A percentile compares a stretch with the other conserved stretches of the same genome.
Evolutionary conservation across 2,329 filamentous ascomycete species (phyloP).

Genomic region (Penicillium occitanis): DNA sequence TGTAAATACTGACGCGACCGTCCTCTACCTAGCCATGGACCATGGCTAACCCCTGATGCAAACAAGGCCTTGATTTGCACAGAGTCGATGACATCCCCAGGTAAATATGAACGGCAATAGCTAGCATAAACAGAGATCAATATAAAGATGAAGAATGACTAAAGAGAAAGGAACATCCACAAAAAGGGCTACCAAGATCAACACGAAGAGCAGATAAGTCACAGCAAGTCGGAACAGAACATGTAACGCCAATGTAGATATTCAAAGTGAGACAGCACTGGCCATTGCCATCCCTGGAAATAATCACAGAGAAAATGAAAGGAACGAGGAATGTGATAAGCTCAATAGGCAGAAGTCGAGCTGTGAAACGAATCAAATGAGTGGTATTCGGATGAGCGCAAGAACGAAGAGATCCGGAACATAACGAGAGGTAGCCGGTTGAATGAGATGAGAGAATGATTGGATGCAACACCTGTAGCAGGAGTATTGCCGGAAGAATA

Average conservation of each 20-base stretch:
- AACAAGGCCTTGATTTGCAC: constrained; percentile 1
- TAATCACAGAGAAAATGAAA: constrained; percentile 21
- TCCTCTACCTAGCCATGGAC: not conserved
- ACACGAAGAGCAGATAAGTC: constrained; percentile 22
- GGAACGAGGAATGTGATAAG: constrained; percentile 12
- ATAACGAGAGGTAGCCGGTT: constrained; percentile 1
- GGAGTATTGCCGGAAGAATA: constrained; percentile 3
- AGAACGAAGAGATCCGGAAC: constrained; percentile 8
- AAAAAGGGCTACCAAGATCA: constrained; percentile 22
- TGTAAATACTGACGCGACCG: not conserved
- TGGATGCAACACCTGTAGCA: constrained; percentile 11
- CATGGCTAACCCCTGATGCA: not conserved
- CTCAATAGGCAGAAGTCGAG: constrained; percentile 11
- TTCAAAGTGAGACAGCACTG: constrained; percentile 16
- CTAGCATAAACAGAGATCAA: constrained; percentile 1
- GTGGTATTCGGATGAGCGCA: constrained; percentile 15
- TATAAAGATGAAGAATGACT: not conserved
- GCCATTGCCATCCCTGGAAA: constrained; percentile 12
- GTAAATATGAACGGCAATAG: constrained; percentile 1
- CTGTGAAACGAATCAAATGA: constrained; percentile 11
- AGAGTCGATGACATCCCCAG: not conserved
- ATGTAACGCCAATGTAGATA: constrained; percentile 26
- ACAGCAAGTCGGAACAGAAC: constrained; percentile 26
- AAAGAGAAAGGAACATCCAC: constrained; percentile 6
- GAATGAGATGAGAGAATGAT: constrained; percentile 4